Base-by-base conservation (phyloP, 1,139 yeast genomes). In the Saccharomyces hybrid region DNA sequence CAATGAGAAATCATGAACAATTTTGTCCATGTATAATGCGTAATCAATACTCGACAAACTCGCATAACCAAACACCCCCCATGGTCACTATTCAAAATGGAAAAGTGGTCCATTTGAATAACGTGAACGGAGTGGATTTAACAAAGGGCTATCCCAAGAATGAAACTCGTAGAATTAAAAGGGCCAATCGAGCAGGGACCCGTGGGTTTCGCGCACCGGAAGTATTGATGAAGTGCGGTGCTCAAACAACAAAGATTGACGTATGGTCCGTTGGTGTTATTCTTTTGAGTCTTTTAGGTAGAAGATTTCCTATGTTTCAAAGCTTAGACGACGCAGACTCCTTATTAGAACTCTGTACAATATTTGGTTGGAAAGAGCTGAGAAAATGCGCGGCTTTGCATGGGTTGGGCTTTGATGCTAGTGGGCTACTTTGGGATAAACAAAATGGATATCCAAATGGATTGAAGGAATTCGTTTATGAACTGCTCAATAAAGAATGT, bases 131-230 rank as follows among this genome's bases (percentile, higher is more conserved):
- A 14, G 61, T 64, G 13, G 71, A 69, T 56, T 51, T 69, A 38
- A 67, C 80, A 48, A 83, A 83, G 48, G 95, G 95, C 3, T 87
- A 85, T 64, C 86, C 90, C 5, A 87, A 85, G 64, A 85, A 85
- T 61, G 96, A 88, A 69, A 82, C 82, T 56, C 75, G 98, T 58
- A 89, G 96, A 1, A 90, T 95, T 1, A 79, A 96, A 64, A 78
- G 99, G 56, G 98, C 98, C 1, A 93, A 93, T 66, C 82, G 99
- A 64, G 99, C 99, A 0, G 99, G 99, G 2, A 95, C 99, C 0
- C 79, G 99, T 63, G 98, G 98, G 0, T 90, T 90, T 67, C 78
- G 98, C 60, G 96, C 98, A 0, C 97, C 97, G 0, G 98, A 90
- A 68, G 97, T 90, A 2, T 73, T 91, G 56, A 79, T 90, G 71